phyloP scores from a whole-genome alignment of 106 monocot species.

The Vanilla planifolia region DNA sequence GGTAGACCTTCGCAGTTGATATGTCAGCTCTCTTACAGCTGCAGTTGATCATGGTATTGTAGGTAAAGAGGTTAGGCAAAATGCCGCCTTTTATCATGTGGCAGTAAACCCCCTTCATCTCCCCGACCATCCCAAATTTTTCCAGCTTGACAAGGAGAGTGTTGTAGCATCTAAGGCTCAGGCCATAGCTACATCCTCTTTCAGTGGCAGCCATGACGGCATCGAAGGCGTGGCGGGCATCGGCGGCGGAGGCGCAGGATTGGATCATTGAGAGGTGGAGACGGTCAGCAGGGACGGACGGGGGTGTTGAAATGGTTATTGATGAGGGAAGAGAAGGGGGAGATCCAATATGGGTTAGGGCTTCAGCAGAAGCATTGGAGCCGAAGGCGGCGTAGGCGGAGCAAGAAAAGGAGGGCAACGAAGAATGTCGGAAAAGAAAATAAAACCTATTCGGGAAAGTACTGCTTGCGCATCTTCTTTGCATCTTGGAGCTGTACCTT shows the following conservation, averaged over 20 bases:
- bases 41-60: conserved; percentile 4
- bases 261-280: conserved; percentile 2
- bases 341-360: neutral
- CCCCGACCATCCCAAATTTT: conserved; percentile 1
- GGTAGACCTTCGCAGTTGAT: neutral
- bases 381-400: neutral
- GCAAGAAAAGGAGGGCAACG: neutral
- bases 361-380: neutral
- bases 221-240: neutral
- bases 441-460: neutral
- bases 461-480: neutral
- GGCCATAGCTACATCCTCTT: neutral
- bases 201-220: neutral
- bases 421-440: neutral
- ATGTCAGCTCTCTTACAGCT: neutral
- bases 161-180: conserved; percentile 11
- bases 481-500: neutral
- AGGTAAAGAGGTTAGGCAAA: conserved; percentile 8
- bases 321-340: neutral
- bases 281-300: neutral
- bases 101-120: conserved; percentile 1
- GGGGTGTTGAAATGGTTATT: neutral
- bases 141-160: conserved; percentile 1
- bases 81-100: neutral
- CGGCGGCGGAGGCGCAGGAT: neutral